Base-by-base conservation (phyloP, 495 filamentous ascomycete genomes). In the Friedmanniomyces endolithicus region DNA sequence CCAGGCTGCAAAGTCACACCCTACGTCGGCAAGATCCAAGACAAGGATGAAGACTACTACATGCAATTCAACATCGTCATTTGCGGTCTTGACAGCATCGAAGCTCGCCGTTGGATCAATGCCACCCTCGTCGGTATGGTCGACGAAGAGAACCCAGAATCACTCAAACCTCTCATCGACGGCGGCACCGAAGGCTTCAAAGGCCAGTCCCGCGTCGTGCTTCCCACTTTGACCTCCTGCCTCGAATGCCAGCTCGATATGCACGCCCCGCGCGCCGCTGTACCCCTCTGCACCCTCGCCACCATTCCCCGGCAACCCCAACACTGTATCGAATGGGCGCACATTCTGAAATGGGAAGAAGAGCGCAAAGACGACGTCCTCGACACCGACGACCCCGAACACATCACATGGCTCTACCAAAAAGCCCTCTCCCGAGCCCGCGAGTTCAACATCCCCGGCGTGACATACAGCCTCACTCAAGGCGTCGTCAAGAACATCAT, bases 401-500 rank as follows among this genome's bases (percentile, higher is more conserved):
- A 99, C 66, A 94, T 97, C 64, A 87, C 84, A 44, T 99, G 94
- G 94, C 77, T 99, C 20, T 99, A 88, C 70, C 80, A 90, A 61
- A 86, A 87, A 57, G 88, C 94, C 4, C 75, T 88, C 17, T 68
- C 75, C 35, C 85, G 94, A 55, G 87, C 89, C 1, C 66, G 79
- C 56, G 85, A 97, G 62, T 99, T 94, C 72, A 83, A 88, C 59
- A 99, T 99, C 67, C 66, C 78, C 1, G 94, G 94, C 20, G 85
- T 99, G 24, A 96, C 94, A 12, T 99, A 97, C 71, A 82, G 85
- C n/a, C 79, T 95, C 68, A 95, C 94, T 0, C 94, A 99, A 64
- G 94, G 94, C 31, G 92, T 97, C 0, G 89, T 99, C 60, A 99
- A 99, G 70, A 97, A 99, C 65, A 99, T 99, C 68, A 99, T 99